phyloP scores from a whole-genome alignment of 2,329 filamentous ascomycete genomes.

The Dothideomycetes sp. region DNA sequence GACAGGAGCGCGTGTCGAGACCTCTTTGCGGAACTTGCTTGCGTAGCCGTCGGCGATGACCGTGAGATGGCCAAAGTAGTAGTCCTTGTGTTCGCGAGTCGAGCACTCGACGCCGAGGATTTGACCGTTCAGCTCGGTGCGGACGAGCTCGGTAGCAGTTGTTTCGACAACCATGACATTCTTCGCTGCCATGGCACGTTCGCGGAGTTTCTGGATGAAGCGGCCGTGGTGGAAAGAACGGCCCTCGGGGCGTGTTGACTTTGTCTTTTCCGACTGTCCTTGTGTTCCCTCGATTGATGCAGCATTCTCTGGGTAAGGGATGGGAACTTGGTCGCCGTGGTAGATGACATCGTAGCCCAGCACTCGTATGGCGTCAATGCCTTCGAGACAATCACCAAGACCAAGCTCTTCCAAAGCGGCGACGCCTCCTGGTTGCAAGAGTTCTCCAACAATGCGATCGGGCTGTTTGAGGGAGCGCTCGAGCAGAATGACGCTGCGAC shows the following conservation, averaged over 20 bases:
- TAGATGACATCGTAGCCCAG: constrained; percentile 84
- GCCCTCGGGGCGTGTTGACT: constrained; percentile 54
- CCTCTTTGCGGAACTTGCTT: constrained; percentile 80
- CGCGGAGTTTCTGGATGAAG: constrained; percentile 75
- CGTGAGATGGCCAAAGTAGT: constrained; percentile 80
- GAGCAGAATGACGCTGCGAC: constrained; percentile 79
- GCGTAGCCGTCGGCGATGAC: constrained; percentile 87
- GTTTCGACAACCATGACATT: constrained; percentile 91
- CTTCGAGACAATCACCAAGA: constrained; percentile 71
- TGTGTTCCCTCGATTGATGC: constrained; percentile 30
- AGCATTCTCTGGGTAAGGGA: constrained; percentile 66
- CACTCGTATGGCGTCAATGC: constrained; percentile 75
- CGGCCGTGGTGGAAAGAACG: constrained; percentile 87
- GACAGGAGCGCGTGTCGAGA: constrained; percentile 56
- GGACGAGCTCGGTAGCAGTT: constrained; percentile 68
- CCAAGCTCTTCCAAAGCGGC: constrained; percentile 72
- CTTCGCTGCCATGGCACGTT: constrained; percentile 61
- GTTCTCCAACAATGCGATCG: constrained; percentile 89
- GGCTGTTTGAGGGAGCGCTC: constrained; percentile 87
- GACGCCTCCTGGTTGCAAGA: constrained; percentile 87
- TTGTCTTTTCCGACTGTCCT: constrained; percentile 29
- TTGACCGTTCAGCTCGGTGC: constrained; percentile 57
- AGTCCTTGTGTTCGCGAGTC: constrained; percentile 53
- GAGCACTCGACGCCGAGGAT: constrained; percentile 74
- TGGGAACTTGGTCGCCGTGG: constrained; percentile 60